Conservation (phyloP, 2,329 filamentous ascomycete species). For the Colletotrichum sp. region DNA sequence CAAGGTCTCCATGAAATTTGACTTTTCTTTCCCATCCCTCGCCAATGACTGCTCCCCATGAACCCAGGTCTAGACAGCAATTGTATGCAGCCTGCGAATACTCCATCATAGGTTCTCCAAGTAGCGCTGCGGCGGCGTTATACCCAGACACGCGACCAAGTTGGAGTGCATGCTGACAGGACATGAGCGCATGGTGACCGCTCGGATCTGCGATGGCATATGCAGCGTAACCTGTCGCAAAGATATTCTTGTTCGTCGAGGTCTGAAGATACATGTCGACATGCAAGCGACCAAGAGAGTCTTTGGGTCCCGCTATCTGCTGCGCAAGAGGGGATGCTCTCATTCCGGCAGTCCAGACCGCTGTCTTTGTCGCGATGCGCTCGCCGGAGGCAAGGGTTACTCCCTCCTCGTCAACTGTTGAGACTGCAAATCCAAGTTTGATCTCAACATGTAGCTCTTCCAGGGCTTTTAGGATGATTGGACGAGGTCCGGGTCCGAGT, state of each 20-base stretch:
- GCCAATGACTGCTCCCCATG: slow-evolving; percentile 31
- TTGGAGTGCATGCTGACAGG: slow-evolving; percentile 41
- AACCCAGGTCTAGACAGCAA: slow-evolving; percentile 41
- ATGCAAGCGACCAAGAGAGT: slow-evolving; percentile 30
- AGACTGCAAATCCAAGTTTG: slow-evolving; percentile 31
- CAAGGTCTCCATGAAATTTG: slow-evolving; percentile 27
- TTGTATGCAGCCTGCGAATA: slow-evolving; percentile 37
- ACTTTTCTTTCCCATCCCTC: slow-evolving; percentile 36
- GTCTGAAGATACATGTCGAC: slow-evolving; percentile 35
- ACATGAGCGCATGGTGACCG: slow-evolving; percentile 37
- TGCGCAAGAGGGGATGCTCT: slow-evolving; percentile 34
- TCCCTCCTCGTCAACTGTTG: slow-evolving; percentile 26
- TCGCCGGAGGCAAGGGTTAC: slow-evolving; percentile 34
- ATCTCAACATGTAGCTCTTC: slow-evolving; percentile 30
- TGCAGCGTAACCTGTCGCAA: slow-evolving; percentile 40
- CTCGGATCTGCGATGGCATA: slow-evolving; percentile 26
- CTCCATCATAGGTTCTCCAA: slow-evolving; percentile 24
- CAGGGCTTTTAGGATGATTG: slow-evolving; percentile 35
- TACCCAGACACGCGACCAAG: slow-evolving; percentile 39
- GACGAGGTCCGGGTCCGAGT: slow-evolving; percentile 36
- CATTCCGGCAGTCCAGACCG: slow-evolving; percentile 42
- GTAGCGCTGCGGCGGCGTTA: slow-evolving; percentile 38
- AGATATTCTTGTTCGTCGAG: slow-evolving; percentile 25
- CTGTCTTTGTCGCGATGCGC: slow-evolving; percentile 35
- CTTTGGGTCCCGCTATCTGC: slow-evolving; percentile 34